Evolutionary conservation across 2,329 filamentous ascomycete genomes (phyloP).

Genomic region (Penicillium sp.): DNA sequence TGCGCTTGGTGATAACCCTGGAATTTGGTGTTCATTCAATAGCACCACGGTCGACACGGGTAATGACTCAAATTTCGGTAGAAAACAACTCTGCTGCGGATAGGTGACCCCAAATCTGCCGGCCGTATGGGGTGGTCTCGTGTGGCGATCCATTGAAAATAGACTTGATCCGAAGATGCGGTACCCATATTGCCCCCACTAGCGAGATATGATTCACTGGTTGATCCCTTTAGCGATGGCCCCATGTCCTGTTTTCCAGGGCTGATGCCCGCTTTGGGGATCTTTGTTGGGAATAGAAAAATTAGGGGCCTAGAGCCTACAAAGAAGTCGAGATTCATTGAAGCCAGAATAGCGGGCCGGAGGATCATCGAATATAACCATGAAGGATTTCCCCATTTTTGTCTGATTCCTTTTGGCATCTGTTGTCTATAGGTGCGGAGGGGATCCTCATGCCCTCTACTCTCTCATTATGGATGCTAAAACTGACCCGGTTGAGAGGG

Average conservation of each 20-base stretch:
- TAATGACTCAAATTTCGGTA: background rate
- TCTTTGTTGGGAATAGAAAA: background rate
- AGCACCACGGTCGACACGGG: background rate
- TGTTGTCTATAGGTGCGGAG: slow-evolving; percentile 3
- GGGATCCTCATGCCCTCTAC: slow-evolving; percentile 3
- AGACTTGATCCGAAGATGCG: slow-evolving; percentile 15
- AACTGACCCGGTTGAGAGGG: background rate
- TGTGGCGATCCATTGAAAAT: slow-evolving; percentile 15
- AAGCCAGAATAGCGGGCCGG: slow-evolving; percentile 4
- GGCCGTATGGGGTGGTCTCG: background rate
- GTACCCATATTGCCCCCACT: slow-evolving; percentile 10
- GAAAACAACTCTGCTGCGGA: background rate
- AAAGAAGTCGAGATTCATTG: background rate
- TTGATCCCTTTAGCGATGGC: slow-evolving; percentile 1
- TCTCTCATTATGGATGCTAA: slow-evolving; percentile 11
- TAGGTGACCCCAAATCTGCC: background rate
- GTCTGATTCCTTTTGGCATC: background rate
- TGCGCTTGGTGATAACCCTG: no score
- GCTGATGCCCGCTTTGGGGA: background rate
- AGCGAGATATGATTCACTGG: background rate
- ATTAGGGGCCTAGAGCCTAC: background rate
- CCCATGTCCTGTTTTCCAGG: slow-evolving; percentile 1
- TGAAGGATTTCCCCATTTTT: background rate
- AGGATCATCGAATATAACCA: slow-evolving; percentile 18
- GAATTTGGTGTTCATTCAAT: background rate